These are phyloP conservation scores for Pseudogymnoascus sp. DNA, from an alignment of 2,329 filamentous ascomycete species.

Conservation along the genomic window DNA sequence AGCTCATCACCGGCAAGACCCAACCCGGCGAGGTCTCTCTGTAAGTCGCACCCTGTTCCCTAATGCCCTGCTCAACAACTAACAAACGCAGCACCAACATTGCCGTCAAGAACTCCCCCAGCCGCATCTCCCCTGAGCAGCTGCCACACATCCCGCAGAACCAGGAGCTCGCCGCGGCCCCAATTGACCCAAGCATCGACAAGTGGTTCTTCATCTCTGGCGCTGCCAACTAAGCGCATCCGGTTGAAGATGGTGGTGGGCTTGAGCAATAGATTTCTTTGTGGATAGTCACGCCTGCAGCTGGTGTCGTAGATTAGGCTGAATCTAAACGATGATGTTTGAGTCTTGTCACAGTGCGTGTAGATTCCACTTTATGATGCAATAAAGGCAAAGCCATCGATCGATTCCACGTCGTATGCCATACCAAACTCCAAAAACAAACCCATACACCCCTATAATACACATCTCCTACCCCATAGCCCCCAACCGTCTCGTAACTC, in stretches of 20 bases:
- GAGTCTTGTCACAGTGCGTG: not conserved
- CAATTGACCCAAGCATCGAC: slow-evolving; percentile 94
- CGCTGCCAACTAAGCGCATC: slow-evolving; percentile 60
- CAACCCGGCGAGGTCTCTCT: slow-evolving; percentile 67
- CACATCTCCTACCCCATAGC: not conserved
- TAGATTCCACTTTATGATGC: not conserved
- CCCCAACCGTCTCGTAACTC: not conserved
- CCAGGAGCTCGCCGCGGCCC: slow-evolving; percentile 74
- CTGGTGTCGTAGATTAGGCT: not conserved
- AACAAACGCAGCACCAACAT: slow-evolving; percentile 63
- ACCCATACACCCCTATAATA: not conserved
- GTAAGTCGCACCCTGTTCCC: slow-evolving; percentile 45
- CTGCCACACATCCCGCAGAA: slow-evolving; percentile 68
- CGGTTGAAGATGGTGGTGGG: not conserved
- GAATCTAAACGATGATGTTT: slow-evolving; percentile 1
- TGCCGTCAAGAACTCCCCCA: slow-evolving; percentile 62
- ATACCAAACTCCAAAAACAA: not conserved
- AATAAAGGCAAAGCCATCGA: not conserved
- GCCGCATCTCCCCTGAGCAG: slow-evolving; percentile 60
- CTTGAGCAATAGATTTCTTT: slow-evolving; percentile 1
- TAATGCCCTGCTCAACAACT: slow-evolving; percentile 9
- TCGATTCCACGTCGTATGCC: not conserved
- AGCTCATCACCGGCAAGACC: slow-evolving; percentile 85
- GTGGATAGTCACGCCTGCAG: not conserved
- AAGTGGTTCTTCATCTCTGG: slow-evolving; percentile 99